Evolutionary conservation across 306 rosid genomes (phyloP).

Genomic region (Cicer bijugum): DNA sequence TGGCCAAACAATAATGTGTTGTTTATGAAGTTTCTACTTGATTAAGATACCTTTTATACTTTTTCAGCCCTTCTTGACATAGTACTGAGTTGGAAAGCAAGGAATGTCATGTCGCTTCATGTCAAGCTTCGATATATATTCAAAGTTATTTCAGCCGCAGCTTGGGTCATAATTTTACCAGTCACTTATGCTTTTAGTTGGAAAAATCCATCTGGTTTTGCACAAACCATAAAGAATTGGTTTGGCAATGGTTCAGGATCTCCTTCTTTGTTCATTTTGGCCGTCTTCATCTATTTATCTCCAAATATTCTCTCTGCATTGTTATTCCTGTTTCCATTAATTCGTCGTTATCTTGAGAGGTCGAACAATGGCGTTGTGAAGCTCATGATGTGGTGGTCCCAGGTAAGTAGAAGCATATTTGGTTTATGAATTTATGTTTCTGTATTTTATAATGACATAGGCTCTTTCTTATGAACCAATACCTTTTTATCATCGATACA

Average conservation of each 20-base stretch:
- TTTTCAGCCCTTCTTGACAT: slow-evolving; percentile 83
- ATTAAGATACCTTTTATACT: slow-evolving; percentile 41
- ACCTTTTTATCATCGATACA: slow-evolving; percentile 29
- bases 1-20: slow-evolving; percentile 33
- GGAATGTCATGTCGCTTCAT: slow-evolving; percentile 74
- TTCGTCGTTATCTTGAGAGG: slow-evolving; percentile 80
- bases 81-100: slow-evolving; percentile 86
- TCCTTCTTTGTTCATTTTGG: slow-evolving; percentile 89
- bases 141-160: slow-evolving; percentile 72
- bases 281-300: slow-evolving; percentile 76
- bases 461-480: slow-evolving; percentile 29
- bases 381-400: slow-evolving; percentile 98
- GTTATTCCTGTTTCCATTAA: slow-evolving; percentile 78
- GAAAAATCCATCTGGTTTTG: slow-evolving; percentile 83
- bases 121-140: slow-evolving; percentile 81
- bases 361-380: slow-evolving; percentile 60
- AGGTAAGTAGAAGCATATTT: slow-evolving; percentile 59
- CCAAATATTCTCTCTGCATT: slow-evolving; percentile 85
- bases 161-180: slow-evolving; percentile 90
- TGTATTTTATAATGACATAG: neutral
- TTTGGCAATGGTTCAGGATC: slow-evolving; percentile 84
- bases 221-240: slow-evolving; percentile 84
- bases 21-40: slow-evolving; percentile 34
- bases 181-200: slow-evolving; percentile 87
- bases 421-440: neutral